Evolutionary conservation across 371 early-diverging fungal species (phyloP).

Genomic region (Catenaria anguillulae): DNA sequence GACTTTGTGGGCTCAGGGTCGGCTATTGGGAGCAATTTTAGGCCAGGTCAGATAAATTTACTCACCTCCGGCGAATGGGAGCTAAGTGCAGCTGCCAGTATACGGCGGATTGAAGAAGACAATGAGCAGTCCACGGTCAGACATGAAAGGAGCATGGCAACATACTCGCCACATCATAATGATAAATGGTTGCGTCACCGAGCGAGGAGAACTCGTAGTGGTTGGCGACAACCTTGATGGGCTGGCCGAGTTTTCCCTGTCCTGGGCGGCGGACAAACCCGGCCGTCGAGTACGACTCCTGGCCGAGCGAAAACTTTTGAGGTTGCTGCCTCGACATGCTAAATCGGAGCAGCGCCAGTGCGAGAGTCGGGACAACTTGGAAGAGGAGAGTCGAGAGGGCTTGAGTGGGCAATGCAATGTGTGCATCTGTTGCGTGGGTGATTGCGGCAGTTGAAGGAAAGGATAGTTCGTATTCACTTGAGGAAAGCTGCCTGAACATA

Average conservation of each 20-base stretch:
- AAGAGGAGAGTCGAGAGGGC: no score
- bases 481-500: no score
- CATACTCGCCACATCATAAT: neutral
- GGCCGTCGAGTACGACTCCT: neutral
- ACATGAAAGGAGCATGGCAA: neutral
- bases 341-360: no score
- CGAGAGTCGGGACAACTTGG: no score
- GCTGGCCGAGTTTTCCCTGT: neutral
- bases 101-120: neutral
- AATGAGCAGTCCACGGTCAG: neutral
- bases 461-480: no score
- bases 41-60: no score
- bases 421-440: no score
- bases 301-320: neutral
- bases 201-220: neutral
- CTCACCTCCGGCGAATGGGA: no score
- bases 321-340: no score
- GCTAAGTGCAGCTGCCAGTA: no score
- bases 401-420: no score
- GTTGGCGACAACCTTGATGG: neutral
- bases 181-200: neutral
- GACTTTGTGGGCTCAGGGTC: neutral
- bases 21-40: neutral
- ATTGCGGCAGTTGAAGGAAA: no score
- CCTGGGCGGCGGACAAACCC: neutral